phyloP scores from a whole-genome alignment of 2,329 filamentous ascomycete genomes.

The Cladosporium oxysporum region DNA sequence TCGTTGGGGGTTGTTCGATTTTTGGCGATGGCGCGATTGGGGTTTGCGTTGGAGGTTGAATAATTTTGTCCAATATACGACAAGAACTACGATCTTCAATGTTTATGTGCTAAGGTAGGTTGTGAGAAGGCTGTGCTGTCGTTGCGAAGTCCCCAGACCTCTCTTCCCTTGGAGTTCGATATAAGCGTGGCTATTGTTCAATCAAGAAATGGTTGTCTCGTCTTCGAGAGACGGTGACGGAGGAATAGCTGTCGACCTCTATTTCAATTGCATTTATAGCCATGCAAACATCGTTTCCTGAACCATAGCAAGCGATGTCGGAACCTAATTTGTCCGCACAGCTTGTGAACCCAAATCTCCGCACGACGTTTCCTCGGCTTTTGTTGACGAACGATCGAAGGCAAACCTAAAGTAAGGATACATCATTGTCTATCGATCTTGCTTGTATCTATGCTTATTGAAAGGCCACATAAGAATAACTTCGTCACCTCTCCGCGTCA shows the following conservation, averaged over 20 bases:
- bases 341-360: constrained; percentile 14
- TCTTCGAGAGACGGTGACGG: background rate
- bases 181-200: background rate
- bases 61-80: background rate
- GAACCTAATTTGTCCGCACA: constrained; percentile 7
- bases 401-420: background rate
- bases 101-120: background rate
- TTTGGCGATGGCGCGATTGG: background rate
- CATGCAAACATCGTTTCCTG: background rate
- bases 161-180: background rate
- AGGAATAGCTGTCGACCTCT: background rate
- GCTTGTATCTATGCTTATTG: background rate
- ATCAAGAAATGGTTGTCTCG: background rate
- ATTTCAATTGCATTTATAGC: background rate
- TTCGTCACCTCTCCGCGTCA: background rate
- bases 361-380: constrained; percentile 16
- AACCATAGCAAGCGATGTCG: constrained; percentile 3
- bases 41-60: background rate
- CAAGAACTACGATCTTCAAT: background rate
- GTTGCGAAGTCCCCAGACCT: background rate
- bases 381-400: background rate
- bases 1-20: background rate
- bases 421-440: background rate
- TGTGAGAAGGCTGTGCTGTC: background rate
- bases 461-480: background rate